These are phyloP conservation scores for Zygoascus sp. DNA, from an alignment of 1,139 yeast genomes.

Conservation along the genomic window DNA sequence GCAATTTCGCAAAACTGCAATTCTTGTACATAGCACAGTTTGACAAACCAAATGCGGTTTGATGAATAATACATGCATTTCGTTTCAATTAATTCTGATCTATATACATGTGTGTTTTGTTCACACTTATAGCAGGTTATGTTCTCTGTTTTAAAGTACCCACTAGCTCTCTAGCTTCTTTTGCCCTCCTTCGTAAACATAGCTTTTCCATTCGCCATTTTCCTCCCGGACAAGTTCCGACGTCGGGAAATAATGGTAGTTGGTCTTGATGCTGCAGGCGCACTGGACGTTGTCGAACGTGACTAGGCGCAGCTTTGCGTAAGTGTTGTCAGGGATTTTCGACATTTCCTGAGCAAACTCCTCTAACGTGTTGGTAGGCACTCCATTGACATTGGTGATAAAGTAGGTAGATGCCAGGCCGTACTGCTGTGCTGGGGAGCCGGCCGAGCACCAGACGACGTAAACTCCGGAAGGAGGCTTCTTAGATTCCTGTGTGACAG, in stretches of 20 bases:
- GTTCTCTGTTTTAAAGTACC: background rate
- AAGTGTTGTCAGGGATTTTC: slow-evolving; percentile 69
- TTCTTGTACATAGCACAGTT: background rate
- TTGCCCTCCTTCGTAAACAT: slow-evolving; percentile 18
- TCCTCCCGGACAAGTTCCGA: slow-evolving; percentile 42
- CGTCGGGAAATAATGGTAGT: slow-evolving; percentile 89
- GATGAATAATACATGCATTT: background rate
- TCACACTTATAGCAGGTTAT: background rate
- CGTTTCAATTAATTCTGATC: background rate
- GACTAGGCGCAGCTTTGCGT: slow-evolving; percentile 74
- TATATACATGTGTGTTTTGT: background rate
- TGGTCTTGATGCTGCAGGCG: slow-evolving; percentile 81
- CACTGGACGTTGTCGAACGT: slow-evolving; percentile 82
- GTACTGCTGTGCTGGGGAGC: slow-evolving; percentile 84
- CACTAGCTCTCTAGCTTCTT: background rate
- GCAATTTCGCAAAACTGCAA: background rate
- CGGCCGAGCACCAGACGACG: slow-evolving; percentile 64
- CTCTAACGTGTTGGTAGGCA: slow-evolving; percentile 63
- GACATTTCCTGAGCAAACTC: slow-evolving; percentile 60
- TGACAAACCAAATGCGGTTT: too few relatives aligned
- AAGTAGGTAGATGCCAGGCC: slow-evolving; percentile 77
- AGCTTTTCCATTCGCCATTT: slow-evolving; percentile 22
- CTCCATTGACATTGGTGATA: slow-evolving; percentile 83
- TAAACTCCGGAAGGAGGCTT: slow-evolving; percentile 88
- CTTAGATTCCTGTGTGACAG: slow-evolving; percentile 70